Percentiles rank a stretch among this genome's conserved stretches.
These are phyloP conservation scores for Prunus padus DNA, from an alignment of 306 rosid species.

Conservation along the genomic window DNA sequence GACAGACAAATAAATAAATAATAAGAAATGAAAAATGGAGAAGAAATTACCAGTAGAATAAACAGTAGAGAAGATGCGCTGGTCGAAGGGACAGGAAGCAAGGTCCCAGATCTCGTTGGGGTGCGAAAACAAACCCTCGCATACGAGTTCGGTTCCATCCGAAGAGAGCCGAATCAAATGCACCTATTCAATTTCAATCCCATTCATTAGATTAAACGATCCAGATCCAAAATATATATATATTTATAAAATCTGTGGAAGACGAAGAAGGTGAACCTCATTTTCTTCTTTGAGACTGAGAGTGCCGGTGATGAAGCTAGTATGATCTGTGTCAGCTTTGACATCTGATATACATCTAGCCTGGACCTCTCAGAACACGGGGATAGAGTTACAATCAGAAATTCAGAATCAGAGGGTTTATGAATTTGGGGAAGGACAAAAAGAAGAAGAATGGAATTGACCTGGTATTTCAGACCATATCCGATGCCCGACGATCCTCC, in stretches of 20 bases:
- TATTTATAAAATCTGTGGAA: neutral
- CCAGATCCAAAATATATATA: slow-evolving; percentile 3
- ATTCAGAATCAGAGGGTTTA: slow-evolving; percentile 9
- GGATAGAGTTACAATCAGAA: neutral
- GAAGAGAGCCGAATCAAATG: slow-evolving; percentile 94
- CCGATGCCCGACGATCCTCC: slow-evolving; percentile 94
- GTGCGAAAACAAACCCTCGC: slow-evolving; percentile 96
- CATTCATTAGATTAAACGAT: slow-evolving; percentile 20
- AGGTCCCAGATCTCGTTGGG: slow-evolving; percentile 99
- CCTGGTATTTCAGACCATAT: slow-evolving; percentile 96
- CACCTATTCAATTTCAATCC: slow-evolving; percentile 46
- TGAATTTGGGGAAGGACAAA: neutral
- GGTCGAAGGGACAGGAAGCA: slow-evolving; percentile 91
- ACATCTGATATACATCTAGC: slow-evolving; percentile 97
- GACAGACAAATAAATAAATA: neutral
- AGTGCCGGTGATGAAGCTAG: slow-evolving; percentile 90
- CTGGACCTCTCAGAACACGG: slow-evolving; percentile 28
- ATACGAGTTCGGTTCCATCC: slow-evolving; percentile 79
- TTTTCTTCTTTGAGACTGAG: slow-evolving; percentile 96
- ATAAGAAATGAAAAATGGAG: neutral
- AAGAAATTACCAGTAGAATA: slow-evolving; percentile 65
- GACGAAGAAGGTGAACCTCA: slow-evolving; percentile 51
- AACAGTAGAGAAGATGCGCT: slow-evolving; percentile 94
- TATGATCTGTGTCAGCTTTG: slow-evolving; percentile 91
- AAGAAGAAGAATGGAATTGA: slow-evolving; percentile 14